Conservation (phyloP, 805 yeast species). For the Metschnikowia hibisci region DNA sequence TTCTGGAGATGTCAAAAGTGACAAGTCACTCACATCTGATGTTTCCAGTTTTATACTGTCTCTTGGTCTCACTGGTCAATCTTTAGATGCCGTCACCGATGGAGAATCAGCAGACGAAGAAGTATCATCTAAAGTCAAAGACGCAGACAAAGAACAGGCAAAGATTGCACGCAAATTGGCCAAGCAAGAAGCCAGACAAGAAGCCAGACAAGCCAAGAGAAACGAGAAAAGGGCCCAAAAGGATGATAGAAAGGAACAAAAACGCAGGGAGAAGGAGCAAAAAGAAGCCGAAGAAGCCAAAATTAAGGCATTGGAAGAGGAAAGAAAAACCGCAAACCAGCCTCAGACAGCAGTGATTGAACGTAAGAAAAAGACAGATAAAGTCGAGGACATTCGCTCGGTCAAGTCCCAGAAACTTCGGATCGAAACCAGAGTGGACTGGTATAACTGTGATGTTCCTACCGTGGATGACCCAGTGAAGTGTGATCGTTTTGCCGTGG, state of each 20-base stretch:
- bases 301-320: conserved; percentile 20
- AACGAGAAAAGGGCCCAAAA: conserved; percentile 39
- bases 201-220: conserved; percentile 23
- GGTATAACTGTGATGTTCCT: conserved; percentile 61
- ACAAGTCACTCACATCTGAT: conserved; percentile 48
- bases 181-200: conserved; percentile 12
- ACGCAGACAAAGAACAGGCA: conserved; percentile 10
- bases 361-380: conserved; percentile 20
- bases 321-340: conserved; percentile 9
- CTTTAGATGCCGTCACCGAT: conserved; percentile 18
- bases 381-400: conserved; percentile 38
- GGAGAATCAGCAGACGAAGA: conserved; percentile 13
- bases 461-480: conserved; percentile 27
- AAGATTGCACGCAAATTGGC: conserved; percentile 1
- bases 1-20: conserved; percentile 38
- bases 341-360: not conserved
- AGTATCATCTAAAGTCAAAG: conserved; percentile 11
- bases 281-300: conserved; percentile 26
- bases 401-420: conserved; percentile 54
- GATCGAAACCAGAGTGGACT: conserved; percentile 62
- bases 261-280: conserved; percentile 27
- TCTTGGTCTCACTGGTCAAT: conserved; percentile 50
- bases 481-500: conserved; percentile 53
- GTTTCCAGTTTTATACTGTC: conserved; percentile 59
- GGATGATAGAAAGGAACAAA: conserved; percentile 27